These are phyloP conservation scores for Trypanosoma melophagium DNA, from an alignment of 208 protist species.

Conservation along the genomic window DNA sequence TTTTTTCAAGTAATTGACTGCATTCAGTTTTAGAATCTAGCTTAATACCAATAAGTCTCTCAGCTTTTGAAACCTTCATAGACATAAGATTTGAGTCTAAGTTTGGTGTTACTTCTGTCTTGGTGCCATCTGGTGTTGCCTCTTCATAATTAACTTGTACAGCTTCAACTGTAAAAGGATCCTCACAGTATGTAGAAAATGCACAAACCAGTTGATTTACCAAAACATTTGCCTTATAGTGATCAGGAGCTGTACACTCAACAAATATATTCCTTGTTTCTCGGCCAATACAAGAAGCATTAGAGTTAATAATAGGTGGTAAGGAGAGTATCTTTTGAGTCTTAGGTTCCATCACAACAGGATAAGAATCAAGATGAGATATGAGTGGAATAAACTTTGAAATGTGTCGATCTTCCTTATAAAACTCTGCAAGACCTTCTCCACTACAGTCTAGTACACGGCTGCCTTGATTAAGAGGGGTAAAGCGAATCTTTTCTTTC, in stretches of 20 bases:
- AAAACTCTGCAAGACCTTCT: constrained; percentile 85
- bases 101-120: constrained; percentile 61
- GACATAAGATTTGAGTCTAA: constrained; percentile 53
- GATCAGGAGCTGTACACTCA: constrained; percentile 98
- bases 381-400: constrained; percentile 85
- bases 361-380: constrained; percentile 68
- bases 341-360: constrained; percentile 74
- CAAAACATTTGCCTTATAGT: constrained; percentile 94
- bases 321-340: constrained; percentile 93
- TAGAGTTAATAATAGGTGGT: constrained; percentile 99
- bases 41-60: constrained; percentile 89
- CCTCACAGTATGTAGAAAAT: constrained; percentile 94
- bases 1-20: constrained; percentile 82
- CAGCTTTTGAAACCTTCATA: constrained; percentile 72
- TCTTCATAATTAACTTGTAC: constrained; percentile 85
- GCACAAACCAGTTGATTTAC: constrained; percentile 96
- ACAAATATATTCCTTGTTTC: constrained; percentile 99
- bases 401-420: constrained; percentile 88
- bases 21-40: constrained; percentile 70
- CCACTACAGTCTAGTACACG: constrained; percentile 75
- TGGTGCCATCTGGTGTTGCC: constrained; percentile 60
- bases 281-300: constrained; percentile 96
- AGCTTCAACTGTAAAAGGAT: constrained; percentile 89
- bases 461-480: constrained; percentile 88
- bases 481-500: constrained; percentile 93